These are phyloP conservation scores for Cokeromyces recurvatus DNA, from an alignment of 371 early-diverging fungal genomes.

Conservation along the genomic window DNA sequence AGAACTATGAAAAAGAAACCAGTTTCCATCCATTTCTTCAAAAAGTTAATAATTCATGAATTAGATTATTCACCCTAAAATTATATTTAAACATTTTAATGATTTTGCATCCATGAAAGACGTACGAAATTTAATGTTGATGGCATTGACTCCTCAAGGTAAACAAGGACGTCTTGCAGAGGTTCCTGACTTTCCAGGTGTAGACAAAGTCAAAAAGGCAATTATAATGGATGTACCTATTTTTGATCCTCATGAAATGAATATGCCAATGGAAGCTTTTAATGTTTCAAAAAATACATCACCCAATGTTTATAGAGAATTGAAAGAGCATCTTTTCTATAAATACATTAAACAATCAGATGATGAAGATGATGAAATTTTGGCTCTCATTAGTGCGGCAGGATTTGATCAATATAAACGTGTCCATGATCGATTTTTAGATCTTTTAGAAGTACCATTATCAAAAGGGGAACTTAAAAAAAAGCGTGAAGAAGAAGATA, in stretches of 20 bases:
- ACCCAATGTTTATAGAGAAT: conserved; percentile 13
- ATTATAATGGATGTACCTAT: conserved; percentile 23
- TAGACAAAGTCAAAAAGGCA: conserved; percentile 9
- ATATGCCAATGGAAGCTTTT: conserved; percentile 10
- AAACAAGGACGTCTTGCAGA: conserved; percentile 19
- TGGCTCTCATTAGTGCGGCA: conserved; percentile 12
- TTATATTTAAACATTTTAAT: conserved; percentile 14
- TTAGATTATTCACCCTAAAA: conserved; percentile 17
- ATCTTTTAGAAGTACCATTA: conserved; percentile 22
- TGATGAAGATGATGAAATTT: conserved; percentile 7
- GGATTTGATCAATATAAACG: conserved; percentile 23
- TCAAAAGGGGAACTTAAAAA: conserved; percentile 23
- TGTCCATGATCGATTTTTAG: conserved; percentile 21
- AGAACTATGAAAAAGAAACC: too few species aligned
- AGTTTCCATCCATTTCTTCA: too few species aligned
- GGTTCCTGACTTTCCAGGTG: conserved; percentile 14
- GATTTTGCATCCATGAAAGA: conserved; percentile 21
- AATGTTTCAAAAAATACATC: conserved; percentile 6
- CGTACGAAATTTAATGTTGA: conserved; percentile 14
- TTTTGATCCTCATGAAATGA: conserved; percentile 19
- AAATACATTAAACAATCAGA: conserved; percentile 4
- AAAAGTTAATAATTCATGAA: too few species aligned
- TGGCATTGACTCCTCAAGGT: conserved; percentile 2
- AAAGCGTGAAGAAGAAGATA: conserved; percentile 15
- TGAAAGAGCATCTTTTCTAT: conserved; percentile 3